Evolutionary conservation across 2,329 filamentous ascomycete genomes (phyloP).

Genomic region (Phialophora macrospora): DNA sequence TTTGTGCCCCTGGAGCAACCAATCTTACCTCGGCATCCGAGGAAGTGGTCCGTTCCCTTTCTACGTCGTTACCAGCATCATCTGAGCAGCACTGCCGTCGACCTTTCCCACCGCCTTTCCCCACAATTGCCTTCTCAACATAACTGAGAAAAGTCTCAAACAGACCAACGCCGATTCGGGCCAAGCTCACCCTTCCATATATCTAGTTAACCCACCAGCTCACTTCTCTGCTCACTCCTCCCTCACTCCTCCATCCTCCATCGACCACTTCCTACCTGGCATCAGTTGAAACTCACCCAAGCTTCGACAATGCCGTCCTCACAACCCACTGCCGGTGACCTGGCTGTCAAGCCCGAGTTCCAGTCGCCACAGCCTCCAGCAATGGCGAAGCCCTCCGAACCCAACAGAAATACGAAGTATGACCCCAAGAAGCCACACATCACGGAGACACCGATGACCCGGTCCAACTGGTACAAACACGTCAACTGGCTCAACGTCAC

Average conservation of each 20-base stretch:
- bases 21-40: background rate
- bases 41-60: background rate
- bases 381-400: conserved; percentile 57
- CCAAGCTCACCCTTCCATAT: conserved; percentile 10
- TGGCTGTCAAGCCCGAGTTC: conserved; percentile 56
- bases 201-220: background rate
- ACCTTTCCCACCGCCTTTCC: conserved; percentile 23
- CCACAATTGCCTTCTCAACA: conserved; percentile 31
- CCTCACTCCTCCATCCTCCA: conserved; percentile 18
- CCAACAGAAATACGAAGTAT: conserved; percentile 58
- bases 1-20: background rate
- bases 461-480: conserved; percentile 86
- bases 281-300: conserved; percentile 22
- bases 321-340: conserved; percentile 55
- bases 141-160: conserved; percentile 28
- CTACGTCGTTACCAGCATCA: background rate
- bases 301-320: conserved; percentile 56
- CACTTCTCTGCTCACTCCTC: background rate
- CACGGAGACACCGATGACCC: conserved; percentile 78
- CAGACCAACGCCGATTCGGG: conserved; percentile 10
- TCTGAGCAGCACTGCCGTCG: background rate
- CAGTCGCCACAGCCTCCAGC: conserved; percentile 51
- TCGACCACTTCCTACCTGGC: conserved; percentile 4
- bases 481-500: conserved; percentile 91
- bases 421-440: conserved; percentile 80